These are phyloP conservation scores for Avena insularis DNA, from an alignment of 176 grass and related monocot genomes.

Conservation along the genomic window DNA sequence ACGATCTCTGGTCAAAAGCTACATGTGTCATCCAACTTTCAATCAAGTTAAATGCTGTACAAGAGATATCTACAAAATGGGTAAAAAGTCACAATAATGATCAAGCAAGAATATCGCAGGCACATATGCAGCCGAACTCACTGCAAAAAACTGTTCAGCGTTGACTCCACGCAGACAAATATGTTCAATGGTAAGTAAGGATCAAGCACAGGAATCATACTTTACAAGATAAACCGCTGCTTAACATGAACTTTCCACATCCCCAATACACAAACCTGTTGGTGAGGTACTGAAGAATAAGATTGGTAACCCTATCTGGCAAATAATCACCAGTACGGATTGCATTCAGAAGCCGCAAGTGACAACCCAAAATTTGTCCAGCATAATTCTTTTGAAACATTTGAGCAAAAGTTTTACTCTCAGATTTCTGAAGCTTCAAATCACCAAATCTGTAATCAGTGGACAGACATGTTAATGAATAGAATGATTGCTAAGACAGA, in stretches of 20 bases:
- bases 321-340: conserved; percentile 90
- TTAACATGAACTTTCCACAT: conserved; percentile 22
- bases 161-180: background rate
- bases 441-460: conserved; percentile 77
- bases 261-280: conserved; percentile 67
- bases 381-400: conserved; percentile 95
- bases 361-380: conserved; percentile 86
- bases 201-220: background rate
- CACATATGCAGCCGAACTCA: background rate
- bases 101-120: background rate
- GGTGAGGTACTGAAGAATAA: conserved; percentile 93
- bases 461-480: conserved; percentile 27
- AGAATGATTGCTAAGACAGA: conserved; percentile 37
- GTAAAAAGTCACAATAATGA: background rate
- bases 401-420: conserved; percentile 91
- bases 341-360: conserved; percentile 82
- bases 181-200: conserved; percentile 2
- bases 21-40: background rate
- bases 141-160: background rate
- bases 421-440: conserved; percentile 91
- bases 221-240: conserved; percentile 29
- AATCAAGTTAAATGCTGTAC: conserved; percentile 6
- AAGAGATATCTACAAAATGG: background rate
- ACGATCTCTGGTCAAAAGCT: conserved; percentile 11
- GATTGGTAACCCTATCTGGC: conserved; percentile 92